Conservation (phyloP, 202 grass and related monocot genomes). For the Setaria viridis region DNA sequence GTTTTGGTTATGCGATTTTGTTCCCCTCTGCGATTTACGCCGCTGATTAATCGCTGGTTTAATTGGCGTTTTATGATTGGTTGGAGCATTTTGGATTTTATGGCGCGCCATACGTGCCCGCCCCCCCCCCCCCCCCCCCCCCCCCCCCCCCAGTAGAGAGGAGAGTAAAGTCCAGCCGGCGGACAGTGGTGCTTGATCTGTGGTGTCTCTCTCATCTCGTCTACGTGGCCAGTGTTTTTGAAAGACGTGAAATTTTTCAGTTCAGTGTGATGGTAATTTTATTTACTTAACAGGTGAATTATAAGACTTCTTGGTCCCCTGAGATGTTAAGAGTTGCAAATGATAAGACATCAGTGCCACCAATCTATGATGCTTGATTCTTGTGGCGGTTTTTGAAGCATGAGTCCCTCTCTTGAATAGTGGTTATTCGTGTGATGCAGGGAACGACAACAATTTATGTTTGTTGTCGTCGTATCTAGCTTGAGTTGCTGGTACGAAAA, state of each 20-base stretch:
- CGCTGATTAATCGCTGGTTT: neutral
- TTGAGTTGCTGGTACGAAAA: no score
- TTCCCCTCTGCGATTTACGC: neutral
- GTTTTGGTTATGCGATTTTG: neutral
- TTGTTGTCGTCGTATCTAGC: no score
- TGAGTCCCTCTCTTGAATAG: neutral
- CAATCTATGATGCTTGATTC: neutral
- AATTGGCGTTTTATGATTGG: neutral
- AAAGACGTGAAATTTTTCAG: neutral
- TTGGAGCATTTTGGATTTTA: neutral
- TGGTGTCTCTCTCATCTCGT: neutral
- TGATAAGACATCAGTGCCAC: neutral
- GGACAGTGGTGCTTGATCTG: neutral
- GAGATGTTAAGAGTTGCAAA: neutral
- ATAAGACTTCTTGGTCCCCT: neutral
- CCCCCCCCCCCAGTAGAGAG: neutral
- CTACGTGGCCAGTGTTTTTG: no score
- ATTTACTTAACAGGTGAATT: neutral
- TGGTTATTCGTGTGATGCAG: neutral
- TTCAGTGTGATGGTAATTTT: neutral
- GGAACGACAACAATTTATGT: neutral
- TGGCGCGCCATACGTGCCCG: neutral
- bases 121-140: no score
- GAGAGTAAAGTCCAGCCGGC: neutral
- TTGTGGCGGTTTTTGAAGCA: neutral